Conservation (phyloP, 208 protist genomes). For the Trypanosoma vivax region DNA sequence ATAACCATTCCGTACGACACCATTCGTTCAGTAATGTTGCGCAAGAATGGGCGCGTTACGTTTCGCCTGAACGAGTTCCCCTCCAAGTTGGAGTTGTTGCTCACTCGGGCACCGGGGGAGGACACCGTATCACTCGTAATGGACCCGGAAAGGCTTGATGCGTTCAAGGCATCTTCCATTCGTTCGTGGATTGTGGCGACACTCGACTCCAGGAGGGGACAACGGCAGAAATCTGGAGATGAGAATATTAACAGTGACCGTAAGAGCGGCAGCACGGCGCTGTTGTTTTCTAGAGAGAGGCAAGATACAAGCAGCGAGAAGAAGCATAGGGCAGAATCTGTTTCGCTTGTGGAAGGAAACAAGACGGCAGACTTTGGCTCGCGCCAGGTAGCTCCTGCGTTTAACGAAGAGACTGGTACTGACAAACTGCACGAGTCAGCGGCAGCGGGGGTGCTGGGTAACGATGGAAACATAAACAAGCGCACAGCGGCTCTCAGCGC, state of each 20-base stretch:
- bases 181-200: constrained; percentile 70
- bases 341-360: constrained; percentile 1
- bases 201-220: constrained; percentile 27
- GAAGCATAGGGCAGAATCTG: constrained; percentile 24
- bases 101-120: constrained; percentile 69
- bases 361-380: too few relatives aligned
- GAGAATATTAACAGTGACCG: neutral
- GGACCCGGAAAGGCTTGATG: constrained; percentile 33
- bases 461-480: constrained; percentile 36
- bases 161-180: constrained; percentile 75
- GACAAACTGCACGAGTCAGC: too few relatives aligned
- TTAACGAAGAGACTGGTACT: too few relatives aligned
- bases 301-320: constrained; percentile 4
- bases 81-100: constrained; percentile 67
- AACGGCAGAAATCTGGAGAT: neutral
- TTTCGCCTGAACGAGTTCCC: constrained; percentile 81
- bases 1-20: constrained; percentile 77
- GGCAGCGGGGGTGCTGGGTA: constrained; percentile 44
- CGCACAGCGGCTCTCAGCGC: constrained; percentile 33
- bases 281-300: constrained; percentile 1
- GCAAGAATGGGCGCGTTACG: constrained; percentile 69
- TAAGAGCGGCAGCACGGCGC: neutral
- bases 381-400: too few relatives aligned
- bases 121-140: constrained; percentile 74
- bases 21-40: constrained; percentile 77